Percentiles rank a stretch among this genome's conserved stretches.
phyloP scores from a whole-genome alignment of 352 stramenopile genomes.

The Pythium myriotylum region DNA sequence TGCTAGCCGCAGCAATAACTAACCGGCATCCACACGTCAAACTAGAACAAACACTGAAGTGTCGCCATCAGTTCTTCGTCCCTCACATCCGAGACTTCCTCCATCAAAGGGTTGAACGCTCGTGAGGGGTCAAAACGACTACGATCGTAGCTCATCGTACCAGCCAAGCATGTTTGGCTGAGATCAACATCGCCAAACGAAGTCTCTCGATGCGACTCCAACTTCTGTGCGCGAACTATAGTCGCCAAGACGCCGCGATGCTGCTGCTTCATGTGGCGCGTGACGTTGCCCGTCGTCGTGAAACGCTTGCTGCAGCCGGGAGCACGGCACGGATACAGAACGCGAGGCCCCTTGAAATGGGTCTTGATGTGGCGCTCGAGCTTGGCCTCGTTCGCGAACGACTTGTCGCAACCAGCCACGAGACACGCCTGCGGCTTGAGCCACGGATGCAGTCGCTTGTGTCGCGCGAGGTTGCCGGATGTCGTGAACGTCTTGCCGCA shows the following conservation, averaged over 20 bases:
- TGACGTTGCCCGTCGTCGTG: slow-evolving; percentile 69
- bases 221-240: not conserved
- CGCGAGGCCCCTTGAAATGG: slow-evolving; percentile 39
- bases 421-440: slow-evolving; percentile 47
- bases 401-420: slow-evolving; percentile 41
- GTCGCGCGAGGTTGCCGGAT: slow-evolving; percentile 63
- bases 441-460: slow-evolving; percentile 57
- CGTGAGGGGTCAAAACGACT: slow-evolving; percentile 11
- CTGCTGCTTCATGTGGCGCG: slow-evolving; percentile 65
- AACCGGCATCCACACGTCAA: no score
- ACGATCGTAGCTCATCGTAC: not conserved
- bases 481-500: slow-evolving; percentile 76
- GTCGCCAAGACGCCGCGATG: slow-evolving; percentile 28
- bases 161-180: not conserved
- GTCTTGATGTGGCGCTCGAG: slow-evolving; percentile 52
- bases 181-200: not conserved
- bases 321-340: slow-evolving; percentile 47
- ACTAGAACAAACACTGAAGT: slow-evolving; percentile 19
- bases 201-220: not conserved
- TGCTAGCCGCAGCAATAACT: no score
- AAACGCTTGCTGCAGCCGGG: slow-evolving; percentile 59
- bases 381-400: slow-evolving; percentile 57
- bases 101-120: slow-evolving; percentile 15
- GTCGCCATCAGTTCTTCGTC: slow-evolving; percentile 19
- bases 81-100: slow-evolving; percentile 18